Evolutionary conservation across 2,329 filamentous ascomycete genomes (phyloP), one percentile per base, ranked within the genome.

Genomic region (Sclerotinia spermophila): DNA sequence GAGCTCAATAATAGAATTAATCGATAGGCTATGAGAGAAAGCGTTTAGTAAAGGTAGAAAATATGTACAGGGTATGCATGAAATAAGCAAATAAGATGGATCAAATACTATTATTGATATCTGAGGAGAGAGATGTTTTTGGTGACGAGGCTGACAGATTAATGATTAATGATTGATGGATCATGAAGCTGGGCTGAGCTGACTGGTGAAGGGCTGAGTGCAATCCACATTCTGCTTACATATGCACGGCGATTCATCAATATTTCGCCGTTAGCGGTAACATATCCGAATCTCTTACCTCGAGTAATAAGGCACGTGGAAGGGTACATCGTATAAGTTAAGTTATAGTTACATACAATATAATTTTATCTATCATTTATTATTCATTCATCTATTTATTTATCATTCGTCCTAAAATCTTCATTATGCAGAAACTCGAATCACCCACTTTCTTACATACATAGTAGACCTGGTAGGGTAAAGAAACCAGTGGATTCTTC

Each of bases 11-110:
- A 51, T 42, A 11, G 10, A 30, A 19, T 56, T 21, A n/a, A 44
- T 40, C n/a, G 40, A 58, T 59, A 44, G 42, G 59, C 27, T 45
- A 13, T 24, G 21, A 62, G 59, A 64, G 11, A n/a, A 44, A 21
- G 7, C 48, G 42, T n/a, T 27, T 15, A 44, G 38, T 59, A 38
- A 38, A 59, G 53, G 40, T 48, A 60, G 66, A 42, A 60, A n/a
- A n/a, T n/a, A n/a, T n/a, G n/a, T n/a, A n/a, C n/a, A n/a, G 59
- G 40, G 21, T 27, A 59, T 68, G 30, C 66, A 60, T 68, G 15
- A 42, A 59, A 19, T 33, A 8, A 11, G n/a, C n/a, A 44, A 17
- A 44, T 33, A 58, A 19, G 53, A 42, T 44, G n/a, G 27, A 27
- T n/a, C 35, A 35, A 40, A 30, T 45, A 38, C 19, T 42, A 24